phyloP scores from a whole-genome alignment of 805 yeast species.

The Spencermartinsiella europaea region DNA sequence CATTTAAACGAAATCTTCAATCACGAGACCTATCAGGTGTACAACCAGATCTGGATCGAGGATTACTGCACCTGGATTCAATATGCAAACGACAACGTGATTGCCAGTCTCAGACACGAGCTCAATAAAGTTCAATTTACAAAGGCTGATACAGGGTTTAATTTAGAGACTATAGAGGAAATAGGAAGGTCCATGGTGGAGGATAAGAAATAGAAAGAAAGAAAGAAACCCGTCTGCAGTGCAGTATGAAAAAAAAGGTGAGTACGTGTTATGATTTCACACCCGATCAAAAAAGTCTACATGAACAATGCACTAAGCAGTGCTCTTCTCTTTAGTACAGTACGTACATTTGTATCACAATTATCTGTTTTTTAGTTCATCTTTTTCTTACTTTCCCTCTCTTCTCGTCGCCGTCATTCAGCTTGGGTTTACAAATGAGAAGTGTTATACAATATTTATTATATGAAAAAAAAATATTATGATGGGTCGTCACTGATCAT shows the following conservation, averaged over 20 bases:
- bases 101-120: slow-evolving; percentile 65
- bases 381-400: too few species aligned
- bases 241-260: too few species aligned
- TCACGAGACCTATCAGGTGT: slow-evolving; percentile 76
- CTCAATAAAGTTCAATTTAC: slow-evolving; percentile 33
- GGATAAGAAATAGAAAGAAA: neutral
- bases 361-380: too few species aligned
- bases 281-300: too few species aligned
- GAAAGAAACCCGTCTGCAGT: too few species aligned
- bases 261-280: too few species aligned
- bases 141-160: slow-evolving; percentile 23
- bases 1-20: slow-evolving; percentile 61
- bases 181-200: neutral
- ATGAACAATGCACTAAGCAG: too few species aligned
- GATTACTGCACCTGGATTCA: slow-evolving; percentile 73
- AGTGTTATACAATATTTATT: neutral
- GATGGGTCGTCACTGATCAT: slow-evolving; percentile 18
- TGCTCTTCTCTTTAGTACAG: too few species aligned
- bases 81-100: slow-evolving; percentile 50
- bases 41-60: slow-evolving; percentile 68
- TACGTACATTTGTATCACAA: too few species aligned
- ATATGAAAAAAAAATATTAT: neutral
- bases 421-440: too few species aligned
- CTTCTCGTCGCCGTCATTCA: too few species aligned
- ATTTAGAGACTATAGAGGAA: slow-evolving; percentile 12